A percentile compares a stretch with the other conserved stretches of the same genome.
These are phyloP conservation scores for Populus hybrid DNA, from an alignment of 441 rosid genomes.

Conservation along the genomic window DNA sequence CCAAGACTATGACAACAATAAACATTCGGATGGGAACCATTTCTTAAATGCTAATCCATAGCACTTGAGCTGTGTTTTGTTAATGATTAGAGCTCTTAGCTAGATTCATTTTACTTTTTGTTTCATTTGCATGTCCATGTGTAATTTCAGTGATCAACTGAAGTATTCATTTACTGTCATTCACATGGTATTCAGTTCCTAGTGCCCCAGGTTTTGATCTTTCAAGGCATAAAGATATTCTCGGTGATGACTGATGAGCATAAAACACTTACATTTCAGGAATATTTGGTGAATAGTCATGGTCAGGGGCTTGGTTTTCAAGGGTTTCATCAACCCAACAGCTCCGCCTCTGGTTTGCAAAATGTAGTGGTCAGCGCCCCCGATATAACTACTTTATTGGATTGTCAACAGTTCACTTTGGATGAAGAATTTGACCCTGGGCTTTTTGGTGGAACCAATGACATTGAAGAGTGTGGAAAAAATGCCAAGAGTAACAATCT, in stretches of 20 bases:
- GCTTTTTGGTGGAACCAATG: slow-evolving; percentile 28
- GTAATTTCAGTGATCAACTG: background rate
- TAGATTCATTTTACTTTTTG: background rate
- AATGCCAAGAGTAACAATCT: slow-evolving; percentile 33
- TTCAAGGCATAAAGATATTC: background rate
- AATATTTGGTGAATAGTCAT: slow-evolving; percentile 28
- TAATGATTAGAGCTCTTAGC: background rate
- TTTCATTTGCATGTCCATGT: background rate
- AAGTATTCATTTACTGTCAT: background rate
- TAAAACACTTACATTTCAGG: slow-evolving; percentile 32
- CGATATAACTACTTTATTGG: slow-evolving; percentile 44
- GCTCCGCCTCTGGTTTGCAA: slow-evolving; percentile 29
- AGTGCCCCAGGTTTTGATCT: background rate
- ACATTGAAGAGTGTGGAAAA: slow-evolving; percentile 27
- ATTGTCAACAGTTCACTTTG: slow-evolving; percentile 41
- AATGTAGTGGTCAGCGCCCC: slow-evolving; percentile 29
- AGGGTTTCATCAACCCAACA: slow-evolving; percentile 43
- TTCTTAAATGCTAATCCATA: background rate
- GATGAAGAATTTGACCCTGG: slow-evolving; percentile 45
- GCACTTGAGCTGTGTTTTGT: background rate
- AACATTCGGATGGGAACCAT: background rate
- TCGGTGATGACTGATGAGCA: background rate
- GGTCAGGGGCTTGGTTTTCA: slow-evolving; percentile 36
- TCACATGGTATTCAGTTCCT: background rate
- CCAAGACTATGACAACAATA: background rate